Conservation (phyloP, 495 filamentous ascomycete species). For the Lophiostoma macrostomum region DNA sequence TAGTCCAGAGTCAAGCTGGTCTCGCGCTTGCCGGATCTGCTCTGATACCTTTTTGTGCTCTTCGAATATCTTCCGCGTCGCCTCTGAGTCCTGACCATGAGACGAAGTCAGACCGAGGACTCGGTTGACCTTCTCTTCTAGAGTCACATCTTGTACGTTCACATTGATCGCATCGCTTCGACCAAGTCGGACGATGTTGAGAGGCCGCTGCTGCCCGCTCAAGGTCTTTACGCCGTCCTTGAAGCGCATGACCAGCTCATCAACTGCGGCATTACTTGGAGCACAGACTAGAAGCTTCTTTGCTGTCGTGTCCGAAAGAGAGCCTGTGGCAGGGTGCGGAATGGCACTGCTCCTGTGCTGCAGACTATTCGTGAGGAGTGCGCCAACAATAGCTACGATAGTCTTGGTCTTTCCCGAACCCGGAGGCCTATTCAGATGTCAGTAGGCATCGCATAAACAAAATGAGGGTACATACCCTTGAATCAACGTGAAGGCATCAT, state of each 20-base stretch:
- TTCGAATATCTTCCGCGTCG: constrained; percentile 74
- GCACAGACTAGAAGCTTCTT: constrained; percentile 95
- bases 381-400: constrained; percentile 92
- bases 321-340: constrained; percentile 23
- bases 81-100: constrained; percentile 47
- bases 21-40: constrained; percentile 62
- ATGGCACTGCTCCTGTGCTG: constrained; percentile 31
- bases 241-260: constrained; percentile 90
- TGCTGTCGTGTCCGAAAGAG: constrained; percentile 31
- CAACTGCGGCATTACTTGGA: constrained; percentile 94
- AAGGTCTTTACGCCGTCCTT: constrained; percentile 81
- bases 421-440: constrained; percentile 58
- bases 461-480: constrained; percentile 61
- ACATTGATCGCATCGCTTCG: constrained; percentile 89
- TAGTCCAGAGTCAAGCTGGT: constrained; percentile 67
- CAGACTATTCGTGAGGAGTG: constrained; percentile 66
- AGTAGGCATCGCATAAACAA: background rate
- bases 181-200: constrained; percentile 87
- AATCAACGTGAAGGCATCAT: constrained; percentile 92
- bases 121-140: constrained; percentile 84
- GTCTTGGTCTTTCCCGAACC: constrained; percentile 98
- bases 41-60: constrained; percentile 76
- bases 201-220: constrained; percentile 64
- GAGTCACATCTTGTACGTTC: constrained; percentile 84
- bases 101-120: constrained; percentile 56